Percentiles rank a stretch among this genome's conserved stretches.
These are phyloP conservation scores for Phaeotremella skinneri DNA, from an alignment of 768 basidiomycete genomes.

Conservation along the genomic window DNA sequence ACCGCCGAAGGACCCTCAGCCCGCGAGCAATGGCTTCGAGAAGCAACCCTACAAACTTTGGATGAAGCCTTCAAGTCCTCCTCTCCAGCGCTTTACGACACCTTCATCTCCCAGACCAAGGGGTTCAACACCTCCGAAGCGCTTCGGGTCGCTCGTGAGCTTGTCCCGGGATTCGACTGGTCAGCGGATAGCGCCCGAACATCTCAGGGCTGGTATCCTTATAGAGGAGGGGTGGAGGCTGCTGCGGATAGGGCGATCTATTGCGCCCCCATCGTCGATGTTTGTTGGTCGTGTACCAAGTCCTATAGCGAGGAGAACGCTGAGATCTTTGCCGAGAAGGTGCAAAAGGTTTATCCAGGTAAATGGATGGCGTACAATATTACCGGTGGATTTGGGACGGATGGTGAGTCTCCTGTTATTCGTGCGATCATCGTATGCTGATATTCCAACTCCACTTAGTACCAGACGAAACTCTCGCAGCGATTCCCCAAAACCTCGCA, in stretches of 20 bases:
- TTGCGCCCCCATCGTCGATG: conserved; percentile 12
- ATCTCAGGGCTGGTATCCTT: conserved; percentile 21
- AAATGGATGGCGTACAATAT: conserved; percentile 34
- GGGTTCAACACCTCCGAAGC: conserved; percentile 22
- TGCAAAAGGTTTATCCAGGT: conserved; percentile 15
- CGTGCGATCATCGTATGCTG: background rate
- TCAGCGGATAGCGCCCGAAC: conserved; percentile 19
- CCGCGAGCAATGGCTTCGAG: conserved; percentile 65
- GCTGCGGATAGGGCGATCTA: conserved; percentile 12
- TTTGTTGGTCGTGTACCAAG: conserved; percentile 19
- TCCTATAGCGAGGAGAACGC: conserved; percentile 4
- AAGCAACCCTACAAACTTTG: conserved; percentile 14
- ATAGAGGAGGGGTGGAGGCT: conserved; percentile 25
- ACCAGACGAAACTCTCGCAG: conserved; percentile 7
- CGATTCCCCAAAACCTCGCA: conserved; percentile 3
- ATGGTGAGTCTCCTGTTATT: conserved; percentile 10
- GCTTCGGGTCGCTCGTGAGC: conserved; percentile 9
- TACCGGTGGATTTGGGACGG: conserved; percentile 15
- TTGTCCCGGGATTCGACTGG: conserved; percentile 23
- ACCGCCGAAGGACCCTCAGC: conserved; percentile 68
- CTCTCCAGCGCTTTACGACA: conserved; percentile 14
- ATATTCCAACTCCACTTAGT: background rate
- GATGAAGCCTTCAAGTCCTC: conserved; percentile 27
- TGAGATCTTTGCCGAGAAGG: conserved; percentile 10
- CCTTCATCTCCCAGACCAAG: conserved; percentile 9